Conservation (phyloP, 2,329 filamentous ascomycete species). For the Phoma herbarum region DNA sequence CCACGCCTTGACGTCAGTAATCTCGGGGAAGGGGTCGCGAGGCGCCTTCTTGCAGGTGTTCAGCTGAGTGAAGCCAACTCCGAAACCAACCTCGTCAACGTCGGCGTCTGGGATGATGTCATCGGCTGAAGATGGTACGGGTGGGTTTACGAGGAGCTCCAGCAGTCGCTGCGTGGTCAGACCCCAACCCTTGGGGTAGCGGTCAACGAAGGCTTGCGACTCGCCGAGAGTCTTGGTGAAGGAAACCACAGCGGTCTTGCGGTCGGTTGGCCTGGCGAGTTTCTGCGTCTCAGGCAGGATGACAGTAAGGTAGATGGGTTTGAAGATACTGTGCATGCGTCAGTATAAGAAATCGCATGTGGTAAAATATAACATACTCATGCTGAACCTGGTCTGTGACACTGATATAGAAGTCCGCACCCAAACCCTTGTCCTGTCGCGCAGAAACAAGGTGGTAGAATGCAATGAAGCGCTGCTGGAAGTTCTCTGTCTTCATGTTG, state of each 20-base stretch:
- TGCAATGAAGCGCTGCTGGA: slow-evolving; percentile 86
- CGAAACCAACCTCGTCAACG: slow-evolving; percentile 93
- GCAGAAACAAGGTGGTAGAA: slow-evolving; percentile 95
- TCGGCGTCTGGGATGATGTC: slow-evolving; percentile 87
- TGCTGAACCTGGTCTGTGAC: slow-evolving; percentile 83
- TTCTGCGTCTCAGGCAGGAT: slow-evolving; percentile 91
- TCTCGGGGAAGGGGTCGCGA: slow-evolving; percentile 85
- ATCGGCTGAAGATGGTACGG: slow-evolving; percentile 71
- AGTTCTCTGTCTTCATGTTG: slow-evolving; percentile 81
- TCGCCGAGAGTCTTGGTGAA: slow-evolving; percentile 92
- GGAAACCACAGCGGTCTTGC: slow-evolving; percentile 92
- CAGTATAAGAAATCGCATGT: slow-evolving; percentile 19
- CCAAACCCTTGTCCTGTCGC: slow-evolving; percentile 79
- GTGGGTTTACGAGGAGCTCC: slow-evolving; percentile 88
- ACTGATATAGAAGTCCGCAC: slow-evolving; percentile 89
- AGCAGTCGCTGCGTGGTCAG: slow-evolving; percentile 90
- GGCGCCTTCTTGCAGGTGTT: slow-evolving; percentile 83
- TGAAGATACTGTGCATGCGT: slow-evolving; percentile 69
- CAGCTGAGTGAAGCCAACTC: slow-evolving; percentile 90
- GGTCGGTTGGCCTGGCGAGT: slow-evolving; percentile 84
- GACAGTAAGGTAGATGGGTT: slow-evolving; percentile 83
- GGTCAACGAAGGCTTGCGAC: slow-evolving; percentile 81
- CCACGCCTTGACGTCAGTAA: slow-evolving; percentile 81
- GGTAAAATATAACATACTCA: slow-evolving; percentile 54
- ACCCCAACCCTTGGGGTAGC: slow-evolving; percentile 78